phyloP scores from a whole-genome alignment of 2,329 filamentous ascomycete genomes.

The Trichoderma gracile region DNA sequence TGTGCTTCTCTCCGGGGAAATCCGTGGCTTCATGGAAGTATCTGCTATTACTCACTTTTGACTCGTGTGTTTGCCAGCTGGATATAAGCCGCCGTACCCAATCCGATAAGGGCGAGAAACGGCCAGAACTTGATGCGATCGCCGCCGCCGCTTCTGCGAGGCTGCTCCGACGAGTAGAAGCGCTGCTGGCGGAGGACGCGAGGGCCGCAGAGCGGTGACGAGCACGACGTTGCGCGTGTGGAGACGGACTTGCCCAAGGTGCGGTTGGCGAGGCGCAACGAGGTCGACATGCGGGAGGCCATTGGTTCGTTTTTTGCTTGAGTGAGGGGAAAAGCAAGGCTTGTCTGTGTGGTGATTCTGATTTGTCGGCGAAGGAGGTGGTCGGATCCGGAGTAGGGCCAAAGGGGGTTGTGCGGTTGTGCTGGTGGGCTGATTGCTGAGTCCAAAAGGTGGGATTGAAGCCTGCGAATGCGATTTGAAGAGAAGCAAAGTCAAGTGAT shows the following conservation, averaged over 20 bases:
- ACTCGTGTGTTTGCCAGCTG: slow-evolving; percentile 50
- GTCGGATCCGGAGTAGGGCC: neutral
- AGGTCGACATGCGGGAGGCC: slow-evolving; percentile 38
- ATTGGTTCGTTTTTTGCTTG: slow-evolving; percentile 29
- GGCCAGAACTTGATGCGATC: slow-evolving; percentile 58
- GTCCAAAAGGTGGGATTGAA: slow-evolving; percentile 1
- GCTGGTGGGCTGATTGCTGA: slow-evolving; percentile 21
- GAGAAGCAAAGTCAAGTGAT: neutral
- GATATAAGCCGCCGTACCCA: slow-evolving; percentile 52
- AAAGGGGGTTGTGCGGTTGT: neutral
- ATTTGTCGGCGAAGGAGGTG: neutral
- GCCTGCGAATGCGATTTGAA: neutral
- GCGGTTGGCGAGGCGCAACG: slow-evolving; percentile 29
- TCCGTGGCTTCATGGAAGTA: neutral
- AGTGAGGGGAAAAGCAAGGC: no score
- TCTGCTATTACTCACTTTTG: slow-evolving; percentile 11
- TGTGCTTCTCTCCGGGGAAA: no score
- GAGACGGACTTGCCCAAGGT: slow-evolving; percentile 28
- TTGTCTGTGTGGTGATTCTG: neutral
- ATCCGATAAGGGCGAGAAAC: slow-evolving; percentile 52
- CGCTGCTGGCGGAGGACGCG: slow-evolving; percentile 31
- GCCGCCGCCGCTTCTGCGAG: slow-evolving; percentile 36
- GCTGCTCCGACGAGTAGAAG: slow-evolving; percentile 48
- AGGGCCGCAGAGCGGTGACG: slow-evolving; percentile 22
- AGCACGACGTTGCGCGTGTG: slow-evolving; percentile 22